Evolutionary conservation across 495 filamentous ascomycete genomes (phyloP).

Genomic region (Usnea hakonensis): DNA sequence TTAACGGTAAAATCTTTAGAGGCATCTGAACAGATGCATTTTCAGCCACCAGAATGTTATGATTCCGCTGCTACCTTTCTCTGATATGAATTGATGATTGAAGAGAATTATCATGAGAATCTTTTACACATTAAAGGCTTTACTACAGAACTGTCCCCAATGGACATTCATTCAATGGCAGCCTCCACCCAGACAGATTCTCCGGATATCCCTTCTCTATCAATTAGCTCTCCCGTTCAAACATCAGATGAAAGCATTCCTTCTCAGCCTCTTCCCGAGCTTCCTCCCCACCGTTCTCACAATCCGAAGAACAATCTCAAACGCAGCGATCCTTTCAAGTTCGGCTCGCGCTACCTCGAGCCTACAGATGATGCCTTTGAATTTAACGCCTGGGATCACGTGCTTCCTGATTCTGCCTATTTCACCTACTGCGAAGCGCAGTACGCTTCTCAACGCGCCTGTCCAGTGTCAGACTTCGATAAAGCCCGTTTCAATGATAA

Average conservation of each 20-base stretch:
- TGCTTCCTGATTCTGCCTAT: constrained; percentile 76
- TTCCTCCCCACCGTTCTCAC: constrained; percentile 41
- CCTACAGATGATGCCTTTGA: constrained; percentile 80
- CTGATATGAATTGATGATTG: too few species aligned
- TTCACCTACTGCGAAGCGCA: constrained; percentile 72
- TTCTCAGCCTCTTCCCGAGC: neutral
- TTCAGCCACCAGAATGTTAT: too few species aligned
- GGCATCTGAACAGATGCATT: too few species aligned
- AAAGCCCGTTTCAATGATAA: constrained; percentile 76
- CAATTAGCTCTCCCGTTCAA: neutral
- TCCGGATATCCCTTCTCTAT: constrained; percentile 2
- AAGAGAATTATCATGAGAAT: too few species aligned
- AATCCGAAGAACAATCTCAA: constrained; percentile 57
- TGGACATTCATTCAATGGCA: neutral
- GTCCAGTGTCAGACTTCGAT: constrained; percentile 83
- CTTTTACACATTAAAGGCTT: too few species aligned
- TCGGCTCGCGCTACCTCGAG: constrained; percentile 79
- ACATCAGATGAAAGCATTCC: neutral
- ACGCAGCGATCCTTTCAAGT: constrained; percentile 84
- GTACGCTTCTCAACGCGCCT: constrained; percentile 69
- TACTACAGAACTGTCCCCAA: too few species aligned
- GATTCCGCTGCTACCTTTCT: too few species aligned
- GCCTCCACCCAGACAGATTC: neutral
- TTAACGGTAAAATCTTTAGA: too few species aligned
- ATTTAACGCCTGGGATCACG: constrained; percentile 98